Percentiles rank a stretch among this genome's conserved stretches.
Evolutionary conservation across 495 filamentous ascomycete species (phyloP).

Genomic region (Aeminium ludgeri): DNA sequence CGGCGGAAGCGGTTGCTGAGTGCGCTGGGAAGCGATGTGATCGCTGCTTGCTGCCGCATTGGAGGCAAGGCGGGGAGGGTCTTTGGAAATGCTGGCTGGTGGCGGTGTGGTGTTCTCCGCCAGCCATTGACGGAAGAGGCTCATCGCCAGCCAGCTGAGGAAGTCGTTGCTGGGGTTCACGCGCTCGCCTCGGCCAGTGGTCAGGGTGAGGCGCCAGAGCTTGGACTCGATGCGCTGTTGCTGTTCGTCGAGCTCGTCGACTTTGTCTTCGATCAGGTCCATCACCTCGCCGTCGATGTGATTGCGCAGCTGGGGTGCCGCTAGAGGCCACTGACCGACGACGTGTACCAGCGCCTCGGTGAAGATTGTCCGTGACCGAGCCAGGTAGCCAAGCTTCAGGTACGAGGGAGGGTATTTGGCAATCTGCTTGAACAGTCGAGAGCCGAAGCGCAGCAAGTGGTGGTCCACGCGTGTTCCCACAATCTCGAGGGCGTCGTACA

Average conservation of each 20-base stretch:
- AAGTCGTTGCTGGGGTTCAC: constrained; percentile 62
- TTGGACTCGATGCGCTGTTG: constrained; percentile 55
- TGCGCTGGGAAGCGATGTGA: constrained; percentile 13
- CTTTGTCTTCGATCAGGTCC: constrained; percentile 82
- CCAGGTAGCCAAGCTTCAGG: constrained; percentile 72
- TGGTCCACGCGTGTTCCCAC: constrained; percentile 85
- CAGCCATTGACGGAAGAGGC: constrained; percentile 76
- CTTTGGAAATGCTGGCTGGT: constrained; percentile 26
- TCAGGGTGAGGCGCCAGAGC: constrained; percentile 64
- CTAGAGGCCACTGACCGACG: constrained; percentile 77
- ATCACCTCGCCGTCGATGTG: constrained; percentile 53
- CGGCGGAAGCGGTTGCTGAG: constrained; percentile 3
- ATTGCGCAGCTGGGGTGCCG: constrained; percentile 50
- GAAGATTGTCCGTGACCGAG: constrained; percentile 72
- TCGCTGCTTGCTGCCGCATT: constrained; percentile 5
- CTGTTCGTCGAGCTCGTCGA: constrained; percentile 47
- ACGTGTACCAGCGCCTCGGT: constrained; percentile 80
- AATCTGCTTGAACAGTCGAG: constrained; percentile 79
- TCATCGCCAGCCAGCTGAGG: constrained; percentile 73
- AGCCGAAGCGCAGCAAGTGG: constrained; percentile 79
- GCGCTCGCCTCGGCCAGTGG: constrained; percentile 61
- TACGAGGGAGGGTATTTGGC: constrained; percentile 87
- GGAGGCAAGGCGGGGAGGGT: constrained; percentile 3
- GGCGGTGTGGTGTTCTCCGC: constrained; percentile 69
- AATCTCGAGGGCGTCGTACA: constrained; percentile 78